A percentile compares a stretch with the other conserved stretches of the same genome.
Evolutionary conservation across 164 flowering plant genomes (phyloP).

Genomic region (Piper longum): DNA sequence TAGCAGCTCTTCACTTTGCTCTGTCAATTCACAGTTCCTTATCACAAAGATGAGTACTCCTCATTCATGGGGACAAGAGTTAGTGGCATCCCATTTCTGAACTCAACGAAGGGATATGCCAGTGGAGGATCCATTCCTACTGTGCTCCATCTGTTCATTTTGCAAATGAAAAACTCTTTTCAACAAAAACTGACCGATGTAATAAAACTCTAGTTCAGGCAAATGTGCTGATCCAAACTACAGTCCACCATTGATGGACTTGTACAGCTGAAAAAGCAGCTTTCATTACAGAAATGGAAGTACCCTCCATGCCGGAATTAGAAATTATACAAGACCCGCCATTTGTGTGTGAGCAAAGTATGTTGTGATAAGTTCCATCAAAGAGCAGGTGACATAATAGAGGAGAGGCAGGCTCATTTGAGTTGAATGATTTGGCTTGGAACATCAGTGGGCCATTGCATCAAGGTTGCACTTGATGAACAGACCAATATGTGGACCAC

Average conservation of each 20-base stretch:
- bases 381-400: background rate
- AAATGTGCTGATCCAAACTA: too few relatives aligned
- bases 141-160: conserved; percentile 29
- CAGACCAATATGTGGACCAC: background rate
- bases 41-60: background rate
- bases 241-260: background rate
- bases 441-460: background rate
- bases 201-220: too few relatives aligned
- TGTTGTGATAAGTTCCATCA: background rate
- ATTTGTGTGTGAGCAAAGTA: background rate
- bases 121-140: conserved; percentile 37
- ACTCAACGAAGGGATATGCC: conserved; percentile 61
- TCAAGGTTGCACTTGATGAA: background rate
- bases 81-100: conserved; percentile 27
- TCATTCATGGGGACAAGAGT: background rate
- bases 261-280: background rate
- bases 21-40: background rate
- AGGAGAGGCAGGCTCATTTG: background rate
- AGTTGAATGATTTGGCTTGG: background rate
- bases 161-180: background rate
- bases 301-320: too few relatives aligned
- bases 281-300: too few relatives aligned
- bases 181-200: background rate
- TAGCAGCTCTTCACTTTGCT: background rate
- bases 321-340: background rate